Base-by-base conservation (phyloP, 805 yeast species). In the Ogataea nitratoaversa region DNA sequence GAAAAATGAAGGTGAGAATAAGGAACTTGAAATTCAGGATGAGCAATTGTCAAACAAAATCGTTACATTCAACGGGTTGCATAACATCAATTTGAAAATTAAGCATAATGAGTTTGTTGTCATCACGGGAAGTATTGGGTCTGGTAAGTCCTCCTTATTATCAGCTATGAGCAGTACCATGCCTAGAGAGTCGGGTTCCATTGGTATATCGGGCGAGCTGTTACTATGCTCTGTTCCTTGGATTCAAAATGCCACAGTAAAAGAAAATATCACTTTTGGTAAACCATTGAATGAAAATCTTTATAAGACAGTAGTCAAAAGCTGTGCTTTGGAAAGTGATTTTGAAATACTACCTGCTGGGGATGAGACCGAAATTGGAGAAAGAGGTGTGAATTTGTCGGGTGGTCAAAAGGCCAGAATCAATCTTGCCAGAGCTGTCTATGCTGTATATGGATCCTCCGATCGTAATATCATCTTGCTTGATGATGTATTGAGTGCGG, bases 371-470 rank as follows among this genome's bases (percentile, higher is more conserved):
- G 86, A 83, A 59, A 84, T 86, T 50, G 95, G 95, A 46, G 95
- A 86, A 59, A 71, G 87, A 55, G 95, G 95, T 49, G 80, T 87
- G 37, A 84, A 89, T 2, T 62, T 86, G 28, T 82, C 90, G 4
- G 95, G 95, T 44, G 95, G 95, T 37, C 95, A 86, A 60, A 86
- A 85, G 67, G 91, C 95, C 1, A 72, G 95, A 56, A 61, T 82
- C 22, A 71, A 81, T 12, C 62, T 82, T 32, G 88, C 88, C 0
- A 71, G 89, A 52, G 85, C 87, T 0, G 82, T 82, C 4, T 82
- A 82, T 53, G 62, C 84, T 0, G 50, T 31, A 12, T 32, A 32
- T 18, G 35, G 41, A 32, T 35, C 38, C 2, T 22, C 19, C 9
- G 63, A 79, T 39, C 69, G 74, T 2, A 84, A 80, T 57, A 65